Conservation (phyloP, 495 filamentous ascomycete genomes). For the Tuber microsphaerosporum region DNA sequence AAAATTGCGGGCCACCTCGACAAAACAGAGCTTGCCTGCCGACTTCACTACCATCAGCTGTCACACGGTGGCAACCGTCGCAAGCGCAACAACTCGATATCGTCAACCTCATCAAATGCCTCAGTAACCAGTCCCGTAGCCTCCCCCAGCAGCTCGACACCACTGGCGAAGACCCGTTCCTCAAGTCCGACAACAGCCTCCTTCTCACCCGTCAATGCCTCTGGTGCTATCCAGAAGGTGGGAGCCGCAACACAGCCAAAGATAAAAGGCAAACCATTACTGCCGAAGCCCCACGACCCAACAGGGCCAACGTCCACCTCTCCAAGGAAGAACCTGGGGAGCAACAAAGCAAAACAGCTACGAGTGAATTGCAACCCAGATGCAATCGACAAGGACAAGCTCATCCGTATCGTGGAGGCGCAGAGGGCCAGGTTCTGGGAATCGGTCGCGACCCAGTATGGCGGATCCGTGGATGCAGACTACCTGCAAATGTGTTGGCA, state of each 20-base stretch:
- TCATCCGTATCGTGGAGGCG: slow-evolving; percentile 60
- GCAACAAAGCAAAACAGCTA: slow-evolving; percentile 34
- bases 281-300: slow-evolving; percentile 38
- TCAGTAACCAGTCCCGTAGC: slow-evolving; percentile 38
- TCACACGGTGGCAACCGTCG: slow-evolving; percentile 66
- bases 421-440: slow-evolving; percentile 68
- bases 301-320: slow-evolving; percentile 13
- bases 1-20: slow-evolving; percentile 75
- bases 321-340: slow-evolving; percentile 24
- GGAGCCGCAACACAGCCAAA: slow-evolving; percentile 34
- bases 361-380: slow-evolving; percentile 40
- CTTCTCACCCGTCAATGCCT: slow-evolving; percentile 43
- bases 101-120: slow-evolving; percentile 44
- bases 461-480: slow-evolving; percentile 54
- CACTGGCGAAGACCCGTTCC: slow-evolving; percentile 36
- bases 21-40: slow-evolving; percentile 79
- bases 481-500: slow-evolving; percentile 65
- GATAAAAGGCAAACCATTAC: slow-evolving; percentile 41
- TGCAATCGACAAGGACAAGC: slow-evolving; percentile 59
- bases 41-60: slow-evolving; percentile 75
- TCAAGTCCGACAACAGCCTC: slow-evolving; percentile 36
- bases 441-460: slow-evolving; percentile 63
- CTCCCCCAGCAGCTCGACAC: slow-evolving; percentile 35
- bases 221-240: slow-evolving; percentile 39
- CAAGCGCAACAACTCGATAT: slow-evolving; percentile 49